Base-by-base conservation (phyloP, 331 rosid species). In the Quercus lobata region DNA sequence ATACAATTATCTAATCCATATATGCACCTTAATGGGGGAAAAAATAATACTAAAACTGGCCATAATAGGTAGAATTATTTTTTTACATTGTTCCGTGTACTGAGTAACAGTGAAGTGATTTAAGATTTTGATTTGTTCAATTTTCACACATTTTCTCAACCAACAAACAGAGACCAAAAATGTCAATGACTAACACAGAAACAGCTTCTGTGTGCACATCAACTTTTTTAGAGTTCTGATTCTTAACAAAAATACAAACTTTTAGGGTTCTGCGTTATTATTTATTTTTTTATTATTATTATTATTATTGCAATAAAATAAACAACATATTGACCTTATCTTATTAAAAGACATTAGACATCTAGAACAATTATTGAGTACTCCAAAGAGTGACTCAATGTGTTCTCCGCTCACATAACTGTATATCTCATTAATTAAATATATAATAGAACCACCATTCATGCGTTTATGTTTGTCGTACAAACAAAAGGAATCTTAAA, bases 351-450 rank as follows among this genome's bases (percentile, higher is more conserved):
- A 4, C 18, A 49, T 49, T 12, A 49, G 12, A 2, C 11, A 9
- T 41, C 0, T 8, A 8, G 12, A 41, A 41, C 12, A 41, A 41
- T 41, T 41, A 41, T 41, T 8, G 3, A 41, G 12, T 2, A 41
- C 12, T 41, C 0, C 4, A 41, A 41, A 8, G 2, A 8, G 0
- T 2, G 9, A 41, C 1, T 8, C 1, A 8, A 41, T 8, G 0
- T 37, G 7, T 37, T 37, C 0, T 37, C 9, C 1, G 0, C 3
- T 41, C 0, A 8, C 0, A 41, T 41, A 8, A 41, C 0, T 8
- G 12, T 0, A 0, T 0, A 0, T 8, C 4, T 41, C 3, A 2
- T 41, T 8, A 41, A 41, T 2, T 41, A 41, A 41, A 41, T 41
- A 41, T 41, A 41, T 41, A 41, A 41, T 41, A 41, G 0, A 8